Conservation (phyloP, 805 yeast species). For the Isabelozyma pseudorhagii region DNA sequence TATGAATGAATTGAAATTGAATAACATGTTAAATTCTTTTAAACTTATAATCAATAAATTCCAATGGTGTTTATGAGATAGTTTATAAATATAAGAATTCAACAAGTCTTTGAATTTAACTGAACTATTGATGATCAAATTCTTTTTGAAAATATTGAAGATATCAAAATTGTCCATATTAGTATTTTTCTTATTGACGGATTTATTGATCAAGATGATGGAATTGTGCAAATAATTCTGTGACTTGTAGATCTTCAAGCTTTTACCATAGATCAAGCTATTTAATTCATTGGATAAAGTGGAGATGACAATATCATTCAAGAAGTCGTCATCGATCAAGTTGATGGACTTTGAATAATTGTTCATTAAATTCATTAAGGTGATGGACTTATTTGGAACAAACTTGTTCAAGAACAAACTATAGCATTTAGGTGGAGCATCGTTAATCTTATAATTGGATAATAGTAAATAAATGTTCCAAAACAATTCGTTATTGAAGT, state of each 20-base stretch:
- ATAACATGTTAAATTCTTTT: slow-evolving; percentile 39
- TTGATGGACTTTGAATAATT: slow-evolving; percentile 22
- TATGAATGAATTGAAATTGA: slow-evolving; percentile 13
- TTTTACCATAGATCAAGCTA: slow-evolving; percentile 13
- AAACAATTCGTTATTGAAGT: slow-evolving; percentile 22
- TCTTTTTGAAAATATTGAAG: slow-evolving; percentile 45
- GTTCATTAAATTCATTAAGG: slow-evolving; percentile 15
- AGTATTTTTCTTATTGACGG: slow-evolving; percentile 14
- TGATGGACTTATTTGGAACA: slow-evolving; percentile 1
- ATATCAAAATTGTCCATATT: slow-evolving; percentile 15
- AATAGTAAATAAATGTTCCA: slow-evolving; percentile 51
- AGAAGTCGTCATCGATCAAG: slow-evolving; percentile 13
- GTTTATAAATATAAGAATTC: slow-evolving; percentile 44
- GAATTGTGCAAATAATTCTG: slow-evolving; percentile 49
- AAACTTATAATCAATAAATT: slow-evolving; percentile 42
- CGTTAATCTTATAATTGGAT: slow-evolving; percentile 41
- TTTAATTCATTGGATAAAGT: slow-evolving; percentile 37
- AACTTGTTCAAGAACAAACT: slow-evolving; percentile 14
- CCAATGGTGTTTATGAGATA: slow-evolving; percentile 41
- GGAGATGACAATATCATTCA: slow-evolving; percentile 23
- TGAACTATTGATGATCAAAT: slow-evolving; percentile 49
- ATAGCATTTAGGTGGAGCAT: slow-evolving; percentile 37
- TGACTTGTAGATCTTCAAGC: slow-evolving; percentile 26
- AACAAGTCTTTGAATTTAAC: slow-evolving; percentile 48
- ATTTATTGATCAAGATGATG: slow-evolving; percentile 50